phyloP scores from a whole-genome alignment of 2,329 filamentous ascomycete species.

The Acrocalymma vagum region DNA sequence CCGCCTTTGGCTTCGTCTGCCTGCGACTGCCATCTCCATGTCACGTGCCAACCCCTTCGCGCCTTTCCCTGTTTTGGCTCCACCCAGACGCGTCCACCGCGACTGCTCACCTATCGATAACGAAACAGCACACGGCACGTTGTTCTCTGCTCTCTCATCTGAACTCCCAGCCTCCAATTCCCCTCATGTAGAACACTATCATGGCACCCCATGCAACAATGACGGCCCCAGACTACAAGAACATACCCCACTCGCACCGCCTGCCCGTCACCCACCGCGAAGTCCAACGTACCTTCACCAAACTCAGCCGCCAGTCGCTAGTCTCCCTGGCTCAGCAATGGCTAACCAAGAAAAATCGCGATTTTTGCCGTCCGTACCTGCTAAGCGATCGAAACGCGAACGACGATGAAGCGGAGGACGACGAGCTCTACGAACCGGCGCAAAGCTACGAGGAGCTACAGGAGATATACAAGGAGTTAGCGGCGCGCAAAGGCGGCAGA shows the following conservation, averaged over 20 bases:
- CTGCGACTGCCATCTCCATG: not conserved
- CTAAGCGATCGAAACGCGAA: slow-evolving; percentile 50
- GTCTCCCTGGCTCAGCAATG: slow-evolving; percentile 78
- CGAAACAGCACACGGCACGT: slow-evolving; percentile 22
- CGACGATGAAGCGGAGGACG: slow-evolving; percentile 63
- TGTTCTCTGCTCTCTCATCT: slow-evolving; percentile 6
- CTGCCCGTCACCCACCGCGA: slow-evolving; percentile 71
- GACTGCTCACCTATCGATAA: slow-evolving; percentile 29
- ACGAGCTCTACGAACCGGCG: slow-evolving; percentile 75
- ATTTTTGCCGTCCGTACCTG: slow-evolving; percentile 68
- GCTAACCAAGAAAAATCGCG: slow-evolving; percentile 73
- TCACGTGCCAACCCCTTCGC: slow-evolving; percentile 21
- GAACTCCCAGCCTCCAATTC: slow-evolving; percentile 14
- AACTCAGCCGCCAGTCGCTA: slow-evolving; percentile 76
- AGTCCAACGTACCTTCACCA: slow-evolving; percentile 72
- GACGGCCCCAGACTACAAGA: slow-evolving; percentile 74
- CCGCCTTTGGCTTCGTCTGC: too few relatives aligned
- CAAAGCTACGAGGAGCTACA: slow-evolving; percentile 72
- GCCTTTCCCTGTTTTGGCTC: slow-evolving; percentile 6
- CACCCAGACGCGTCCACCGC: slow-evolving; percentile 15
- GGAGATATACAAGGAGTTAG: slow-evolving; percentile 54
- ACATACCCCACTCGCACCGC: slow-evolving; percentile 75
- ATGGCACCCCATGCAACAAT: slow-evolving; percentile 49
- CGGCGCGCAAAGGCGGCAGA: slow-evolving; percentile 58
- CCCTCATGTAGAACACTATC: slow-evolving; percentile 39